Evolutionary conservation across 306 rosid genomes (phyloP).

Genomic region (Hippophae rhamnoides): DNA sequence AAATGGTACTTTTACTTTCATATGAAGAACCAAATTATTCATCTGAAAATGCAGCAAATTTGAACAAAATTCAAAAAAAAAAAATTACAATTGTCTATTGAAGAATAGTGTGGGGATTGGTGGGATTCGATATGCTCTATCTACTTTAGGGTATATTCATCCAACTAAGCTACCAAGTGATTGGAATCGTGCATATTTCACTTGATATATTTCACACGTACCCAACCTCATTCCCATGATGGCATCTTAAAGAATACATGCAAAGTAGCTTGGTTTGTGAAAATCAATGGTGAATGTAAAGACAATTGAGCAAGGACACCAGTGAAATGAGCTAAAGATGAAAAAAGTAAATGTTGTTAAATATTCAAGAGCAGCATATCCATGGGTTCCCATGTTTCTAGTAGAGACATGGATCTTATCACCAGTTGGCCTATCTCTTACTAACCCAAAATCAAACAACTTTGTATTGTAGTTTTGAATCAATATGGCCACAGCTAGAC

Average conservation of each 20-base stretch:
- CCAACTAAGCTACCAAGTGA: too few relatives aligned
- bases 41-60: neutral
- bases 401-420: constrained; percentile 92
- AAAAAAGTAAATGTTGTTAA: constrained; percentile 58
- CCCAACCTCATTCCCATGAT: too few relatives aligned
- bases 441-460: constrained; percentile 93
- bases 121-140: too few relatives aligned
- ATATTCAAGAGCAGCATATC: constrained; percentile 90
- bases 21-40: constrained; percentile 2
- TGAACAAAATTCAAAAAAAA: too few relatives aligned
- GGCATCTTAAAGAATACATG: too few relatives aligned
- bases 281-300: neutral
- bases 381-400: constrained; percentile 75
- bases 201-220: too few relatives aligned
- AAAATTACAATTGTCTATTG: too few relatives aligned
- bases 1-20: neutral
- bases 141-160: too few relatives aligned
- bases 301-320: neutral
- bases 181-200: too few relatives aligned
- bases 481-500: neutral
- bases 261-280: too few relatives aligned
- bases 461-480: constrained; percentile 70
- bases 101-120: too few relatives aligned
- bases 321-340: constrained; percentile 2
- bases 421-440: constrained; percentile 91